phyloP scores from a whole-genome alignment of 1,139 yeast species.

The Saccharomycopsis hybrid region DNA sequence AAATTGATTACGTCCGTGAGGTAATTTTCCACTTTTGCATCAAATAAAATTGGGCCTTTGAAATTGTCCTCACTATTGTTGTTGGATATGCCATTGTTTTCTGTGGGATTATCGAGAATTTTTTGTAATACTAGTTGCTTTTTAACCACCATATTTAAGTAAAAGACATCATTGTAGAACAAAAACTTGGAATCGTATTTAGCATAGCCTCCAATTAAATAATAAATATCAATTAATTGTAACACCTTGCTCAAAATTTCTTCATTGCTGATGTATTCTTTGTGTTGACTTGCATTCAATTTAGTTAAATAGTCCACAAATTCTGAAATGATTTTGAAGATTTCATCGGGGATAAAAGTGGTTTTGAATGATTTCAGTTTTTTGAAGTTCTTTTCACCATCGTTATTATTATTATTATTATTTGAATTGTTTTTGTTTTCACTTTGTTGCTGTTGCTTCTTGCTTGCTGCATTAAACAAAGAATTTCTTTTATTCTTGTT shows the following conservation, averaged over 20 bases:
- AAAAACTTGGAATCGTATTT: slow-evolving; percentile 21
- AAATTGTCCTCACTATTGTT: background rate
- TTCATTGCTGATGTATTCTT: slow-evolving; percentile 1
- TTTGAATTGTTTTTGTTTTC: background rate
- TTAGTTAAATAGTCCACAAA: slow-evolving; percentile 7
- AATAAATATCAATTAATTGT: slow-evolving; percentile 17
- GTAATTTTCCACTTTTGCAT: slow-evolving; percentile 14
- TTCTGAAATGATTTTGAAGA: slow-evolving; percentile 6
- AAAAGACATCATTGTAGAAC: slow-evolving; percentile 20
- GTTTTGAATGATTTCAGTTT: slow-evolving; percentile 7
- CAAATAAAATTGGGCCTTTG: slow-evolving; percentile 12
- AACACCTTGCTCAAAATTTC: slow-evolving; percentile 8
- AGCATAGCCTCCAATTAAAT: slow-evolving; percentile 17
- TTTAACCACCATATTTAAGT: slow-evolving; percentile 17
- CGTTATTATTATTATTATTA: background rate
- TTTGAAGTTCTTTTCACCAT: no score
- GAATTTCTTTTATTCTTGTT: background rate
- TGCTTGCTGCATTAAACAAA: no score
- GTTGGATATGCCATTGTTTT: no score
- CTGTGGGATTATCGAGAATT: slow-evolving; percentile 1
- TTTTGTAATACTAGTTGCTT: slow-evolving; percentile 1
- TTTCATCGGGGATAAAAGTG: slow-evolving; percentile 17
- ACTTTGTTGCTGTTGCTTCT: no score
- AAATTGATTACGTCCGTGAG: slow-evolving; percentile 17
- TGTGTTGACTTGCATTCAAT: background rate